Conservation (phyloP, 2,329 filamentous ascomycete genomes). For the Lanzia echinophila region DNA sequence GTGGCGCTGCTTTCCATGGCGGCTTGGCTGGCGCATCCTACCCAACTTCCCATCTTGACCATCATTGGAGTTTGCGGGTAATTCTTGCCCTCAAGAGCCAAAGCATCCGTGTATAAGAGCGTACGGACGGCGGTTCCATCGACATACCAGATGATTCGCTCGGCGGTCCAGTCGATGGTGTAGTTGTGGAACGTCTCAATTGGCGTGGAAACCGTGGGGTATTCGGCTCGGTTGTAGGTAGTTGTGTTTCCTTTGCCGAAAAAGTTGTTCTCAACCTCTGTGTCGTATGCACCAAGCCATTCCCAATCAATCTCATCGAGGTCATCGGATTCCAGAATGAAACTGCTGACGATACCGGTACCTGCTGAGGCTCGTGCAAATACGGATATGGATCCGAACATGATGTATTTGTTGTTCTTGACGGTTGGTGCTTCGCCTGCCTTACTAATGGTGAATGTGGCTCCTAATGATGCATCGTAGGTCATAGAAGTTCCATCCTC, state of each 20-base stretch:
- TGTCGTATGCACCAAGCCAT: slow-evolving; percentile 31
- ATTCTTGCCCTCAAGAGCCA: slow-evolving; percentile 43
- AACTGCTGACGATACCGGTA: slow-evolving; percentile 42
- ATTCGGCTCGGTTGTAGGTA: slow-evolving; percentile 40
- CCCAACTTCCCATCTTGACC: slow-evolving; percentile 55
- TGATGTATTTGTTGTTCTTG: slow-evolving; percentile 41
- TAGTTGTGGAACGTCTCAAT: slow-evolving; percentile 52
- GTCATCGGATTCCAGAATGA: slow-evolving; percentile 44
- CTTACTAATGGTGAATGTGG: slow-evolving; percentile 43
- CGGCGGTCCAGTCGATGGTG: slow-evolving; percentile 58
- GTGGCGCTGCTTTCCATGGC: slow-evolving; percentile 39
- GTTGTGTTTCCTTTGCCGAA: slow-evolving; percentile 49
- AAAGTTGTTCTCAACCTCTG: slow-evolving; percentile 43
- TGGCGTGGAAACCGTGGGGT: slow-evolving; percentile 31
- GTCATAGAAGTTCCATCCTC: slow-evolving; percentile 40
- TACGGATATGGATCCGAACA: slow-evolving; percentile 45
- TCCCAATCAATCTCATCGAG: slow-evolving; percentile 50
- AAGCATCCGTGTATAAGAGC: slow-evolving; percentile 38
- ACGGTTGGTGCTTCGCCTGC: slow-evolving; percentile 43
- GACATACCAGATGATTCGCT: slow-evolving; percentile 53
- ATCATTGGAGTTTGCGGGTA: slow-evolving; percentile 68
- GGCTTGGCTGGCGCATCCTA: slow-evolving; percentile 26
- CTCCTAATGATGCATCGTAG: slow-evolving; percentile 36
- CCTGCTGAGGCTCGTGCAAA: slow-evolving; percentile 42
- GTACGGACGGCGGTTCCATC: slow-evolving; percentile 42